Evolutionary conservation across 1,284 basidiomycete species (phyloP).

Genomic region (Somion occarium): DNA sequence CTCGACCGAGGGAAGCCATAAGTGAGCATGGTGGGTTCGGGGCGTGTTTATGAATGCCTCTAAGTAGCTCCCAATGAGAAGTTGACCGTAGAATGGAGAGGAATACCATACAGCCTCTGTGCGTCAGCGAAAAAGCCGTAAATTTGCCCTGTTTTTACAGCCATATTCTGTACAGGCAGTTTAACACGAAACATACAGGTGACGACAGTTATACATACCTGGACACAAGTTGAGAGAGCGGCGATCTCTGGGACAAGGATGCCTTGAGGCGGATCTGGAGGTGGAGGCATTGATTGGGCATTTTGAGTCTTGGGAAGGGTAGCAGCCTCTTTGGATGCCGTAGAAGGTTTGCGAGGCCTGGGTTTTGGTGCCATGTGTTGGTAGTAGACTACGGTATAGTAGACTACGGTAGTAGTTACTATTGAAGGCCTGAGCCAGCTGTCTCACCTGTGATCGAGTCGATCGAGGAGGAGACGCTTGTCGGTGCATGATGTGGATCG

Average conservation of each 20-base stretch:
- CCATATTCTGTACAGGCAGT: conserved; percentile 43
- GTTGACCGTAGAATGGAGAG: neutral
- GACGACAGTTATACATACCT: conserved; percentile 32
- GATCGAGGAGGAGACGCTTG: no score
- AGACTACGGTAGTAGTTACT: no score
- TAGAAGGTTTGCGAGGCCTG: conserved; percentile 21
- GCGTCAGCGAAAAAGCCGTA: conserved; percentile 64
- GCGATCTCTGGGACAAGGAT: conserved; percentile 62
- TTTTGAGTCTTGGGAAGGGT: conserved; percentile 16
- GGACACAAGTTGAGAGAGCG: conserved; percentile 51
- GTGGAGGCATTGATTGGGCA: conserved; percentile 50
- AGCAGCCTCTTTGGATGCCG: conserved; percentile 18
- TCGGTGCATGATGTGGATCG: no score
- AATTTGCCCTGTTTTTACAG: conserved; percentile 63
- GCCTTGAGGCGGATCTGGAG: conserved; percentile 42
- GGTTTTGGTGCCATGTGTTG: conserved; percentile 26
- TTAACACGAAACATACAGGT: neutral
- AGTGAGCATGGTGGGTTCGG: conserved; percentile 61
- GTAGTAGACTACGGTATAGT: neutral
- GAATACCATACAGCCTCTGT: conserved; percentile 44
- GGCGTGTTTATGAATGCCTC: conserved; percentile 52
- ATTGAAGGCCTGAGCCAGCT: no score
- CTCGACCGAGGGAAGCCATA: conserved; percentile 58
- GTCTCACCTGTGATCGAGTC: no score
- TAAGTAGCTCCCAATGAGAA: conserved; percentile 19